Evolutionary conservation across 352 stramenopile species (phyloP).

Genomic region (Pythium sukuiense): DNA sequence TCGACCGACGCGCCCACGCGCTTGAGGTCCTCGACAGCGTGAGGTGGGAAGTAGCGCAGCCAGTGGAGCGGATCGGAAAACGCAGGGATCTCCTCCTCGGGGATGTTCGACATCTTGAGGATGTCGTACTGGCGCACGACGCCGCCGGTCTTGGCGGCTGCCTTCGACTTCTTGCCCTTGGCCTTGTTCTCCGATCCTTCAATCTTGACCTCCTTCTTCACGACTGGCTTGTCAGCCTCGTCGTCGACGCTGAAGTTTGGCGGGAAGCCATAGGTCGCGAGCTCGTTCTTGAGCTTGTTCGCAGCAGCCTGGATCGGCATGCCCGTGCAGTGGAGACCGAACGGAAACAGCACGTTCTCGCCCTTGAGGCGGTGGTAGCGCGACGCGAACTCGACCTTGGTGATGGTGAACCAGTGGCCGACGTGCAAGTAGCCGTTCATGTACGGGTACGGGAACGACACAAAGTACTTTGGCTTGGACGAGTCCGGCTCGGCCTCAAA

Average conservation of each 20-base stretch:
- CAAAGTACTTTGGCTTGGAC: conserved; percentile 96
- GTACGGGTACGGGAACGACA: conserved; percentile 99
- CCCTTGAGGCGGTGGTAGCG: conserved; percentile 97
- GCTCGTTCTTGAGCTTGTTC: conserved; percentile 99
- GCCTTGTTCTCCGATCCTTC: conserved; percentile 83
- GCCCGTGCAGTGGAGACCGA: conserved; percentile 99
- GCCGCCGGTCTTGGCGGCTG: conserved; percentile 96
- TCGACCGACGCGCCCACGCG: conserved; percentile 97
- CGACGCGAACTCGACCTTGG: conserved; percentile 96
- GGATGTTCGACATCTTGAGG: conserved; percentile 92
- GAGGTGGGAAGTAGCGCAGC: conserved; percentile 98
- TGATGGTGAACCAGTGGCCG: conserved; percentile 97
- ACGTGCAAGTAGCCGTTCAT: conserved; percentile 99
- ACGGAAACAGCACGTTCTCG: conserved; percentile 99
- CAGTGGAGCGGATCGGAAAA: conserved; percentile 98
- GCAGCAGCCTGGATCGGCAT: conserved; percentile 99
- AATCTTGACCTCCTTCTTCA: conserved; percentile 69
- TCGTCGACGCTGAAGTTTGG: conserved; percentile 91
- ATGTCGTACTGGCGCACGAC: conserved; percentile 99
- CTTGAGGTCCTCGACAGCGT: conserved; percentile 96
- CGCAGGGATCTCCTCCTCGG: conserved; percentile 93
- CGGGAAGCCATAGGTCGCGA: conserved; percentile 92
- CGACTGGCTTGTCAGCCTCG: conserved; percentile 33
- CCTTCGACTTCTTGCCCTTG: conserved; percentile 98
- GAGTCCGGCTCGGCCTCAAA: conserved; percentile 88